Base-by-base conservation (phyloP, 2,329 filamentous ascomycete species). In the Scedosporium minutisporum region DNA sequence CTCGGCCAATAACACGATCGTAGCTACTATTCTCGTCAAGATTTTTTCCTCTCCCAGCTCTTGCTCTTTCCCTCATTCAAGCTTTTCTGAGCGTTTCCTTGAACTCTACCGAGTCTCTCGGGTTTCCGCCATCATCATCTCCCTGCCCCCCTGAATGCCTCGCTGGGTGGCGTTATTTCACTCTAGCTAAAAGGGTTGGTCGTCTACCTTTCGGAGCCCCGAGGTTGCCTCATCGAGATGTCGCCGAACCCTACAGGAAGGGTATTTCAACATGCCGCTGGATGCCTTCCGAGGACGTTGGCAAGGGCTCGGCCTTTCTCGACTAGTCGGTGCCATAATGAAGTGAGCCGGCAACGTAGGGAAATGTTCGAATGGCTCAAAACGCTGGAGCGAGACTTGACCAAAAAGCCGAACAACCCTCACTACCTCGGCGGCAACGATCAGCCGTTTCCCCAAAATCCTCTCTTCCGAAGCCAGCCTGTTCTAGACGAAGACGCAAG, bases 381-480 rank as follows among this genome's bases (percentile, higher is more conserved):
- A 9, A 69, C 67, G 1, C 63, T 63, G 2, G 60, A 67, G 4
- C n/a, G 25, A 41, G 21, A 57, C 23, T n/a, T 51, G 16, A n/a
- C 16, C 7, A 58, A 42, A 25, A 62, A 51, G 21, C 25, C 21
- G 10, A 21, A 23, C 29, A n/a, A 18, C n/a, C 48, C 60, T 6
- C 48, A 55, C 61, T 80, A 81, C 65, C 67, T 82, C 1, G 71
- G 72, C 12, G 66, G 68, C 66, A 70, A 67, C 58, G 69, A 80
- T 72, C 74, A 76, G 64, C 91, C 90, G 0, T 96, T 95, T 67
- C 91, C 91, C 0, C 71, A 84, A 59, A 96, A 96, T 73, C 77
- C 76, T 4, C 71, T 81, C 25, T 97, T 93, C 75, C 75, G 80
- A 66, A 91, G 87, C 69, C 81, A 90, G 72, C 77, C 82, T 3